Evolutionary conservation across 306 rosid genomes (phyloP), one percentile per base, ranked within the genome.

Genomic region (Herpetospermum pedunculosum): DNA sequence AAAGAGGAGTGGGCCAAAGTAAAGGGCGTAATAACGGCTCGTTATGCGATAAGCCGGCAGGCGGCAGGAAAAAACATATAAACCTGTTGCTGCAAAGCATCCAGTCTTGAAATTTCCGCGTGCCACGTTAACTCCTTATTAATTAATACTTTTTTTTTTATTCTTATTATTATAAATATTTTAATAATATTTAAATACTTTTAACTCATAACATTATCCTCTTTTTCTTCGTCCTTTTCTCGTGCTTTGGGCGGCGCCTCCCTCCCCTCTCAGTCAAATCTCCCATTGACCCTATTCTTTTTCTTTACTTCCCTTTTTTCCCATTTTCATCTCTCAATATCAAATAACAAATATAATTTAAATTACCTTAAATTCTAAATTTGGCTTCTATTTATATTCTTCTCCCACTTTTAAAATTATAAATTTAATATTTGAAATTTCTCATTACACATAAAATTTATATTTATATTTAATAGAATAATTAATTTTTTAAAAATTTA

Each of bases 211-310:
- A 54, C 29, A 54, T 23, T 54, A 54, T 54, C 32, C 29, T 12
- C 11, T 29, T 59, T 59, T 43, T 58, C 53, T 18, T 49, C 62
- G 69, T 52, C 77, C 63, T 62, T 64, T 72, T 52, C 52, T 41
- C 52, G 12, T 44, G 63, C 30, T 34, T 74, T 62, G 78, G 81
- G 81, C 81, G 81, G 70, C 81, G 81, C 76, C 70, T 63, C 15
- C 37, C 70, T 64, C 35, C 70, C 72, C 35, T 18, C 28, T 16
- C 58, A 62, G 78, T 79, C 79, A 79, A 78, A 64, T 50, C 75
- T 32, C 67, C 62, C 72, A 21, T 74, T 77, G 81, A 79, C 76
- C 16, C 26, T n/a, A 62, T 13, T 37, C 16, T 2, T 43, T 16
- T 15, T 23, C 16, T 38, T 40, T 50, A 52, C 4, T 15, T 18